These are phyloP conservation scores for Proliferodiscus dingleyae DNA, from an alignment of 2,329 filamentous ascomycete species.

Conservation along the genomic window DNA sequence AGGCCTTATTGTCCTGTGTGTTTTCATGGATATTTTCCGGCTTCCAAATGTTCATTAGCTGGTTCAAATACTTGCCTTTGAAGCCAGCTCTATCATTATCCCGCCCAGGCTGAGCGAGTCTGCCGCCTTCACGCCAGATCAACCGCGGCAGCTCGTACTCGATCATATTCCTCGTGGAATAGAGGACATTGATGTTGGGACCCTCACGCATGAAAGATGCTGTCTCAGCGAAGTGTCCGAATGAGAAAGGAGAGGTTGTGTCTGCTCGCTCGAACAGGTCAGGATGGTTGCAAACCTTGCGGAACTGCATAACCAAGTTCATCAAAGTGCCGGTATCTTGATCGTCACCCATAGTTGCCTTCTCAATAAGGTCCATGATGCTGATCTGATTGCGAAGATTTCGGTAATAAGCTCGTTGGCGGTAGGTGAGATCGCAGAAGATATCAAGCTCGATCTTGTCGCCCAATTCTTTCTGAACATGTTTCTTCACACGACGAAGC, in stretches of 20 bases:
- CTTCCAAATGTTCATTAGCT: slow-evolving; percentile 88
- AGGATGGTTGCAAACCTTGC: slow-evolving; percentile 98
- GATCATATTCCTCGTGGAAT: slow-evolving; percentile 82
- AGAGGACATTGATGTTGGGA: slow-evolving; percentile 69
- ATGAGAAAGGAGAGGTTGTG: slow-evolving; percentile 78
- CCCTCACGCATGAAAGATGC: slow-evolving; percentile 93
- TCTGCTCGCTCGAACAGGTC: slow-evolving; percentile 95
- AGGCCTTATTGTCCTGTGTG: slow-evolving; percentile 56
- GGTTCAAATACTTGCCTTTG: slow-evolving; percentile 67
- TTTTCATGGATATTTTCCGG: slow-evolving; percentile 71
- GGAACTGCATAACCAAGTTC: slow-evolving; percentile 99
- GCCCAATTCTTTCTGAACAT: slow-evolving; percentile 96
- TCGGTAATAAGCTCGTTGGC: slow-evolving; percentile 88
- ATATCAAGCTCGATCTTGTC: slow-evolving; percentile 98
- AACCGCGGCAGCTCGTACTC: slow-evolving; percentile 78
- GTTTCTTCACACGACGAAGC: slow-evolving; percentile 98
- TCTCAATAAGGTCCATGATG: slow-evolving; percentile 97
- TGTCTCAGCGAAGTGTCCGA: slow-evolving; percentile 87
- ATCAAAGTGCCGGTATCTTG: slow-evolving; percentile 93
- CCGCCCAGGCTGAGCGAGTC: slow-evolving; percentile 66
- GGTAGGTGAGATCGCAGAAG: slow-evolving; percentile 94
- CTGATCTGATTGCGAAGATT: slow-evolving; percentile 96
- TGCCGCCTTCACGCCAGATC: slow-evolving; percentile 75
- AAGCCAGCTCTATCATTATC: slow-evolving; percentile 76
- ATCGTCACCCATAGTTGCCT: slow-evolving; percentile 89